Evolutionary conservation across 2,329 filamentous ascomycete species (phyloP).

Genomic region (Calonectria multiphialidica): DNA sequence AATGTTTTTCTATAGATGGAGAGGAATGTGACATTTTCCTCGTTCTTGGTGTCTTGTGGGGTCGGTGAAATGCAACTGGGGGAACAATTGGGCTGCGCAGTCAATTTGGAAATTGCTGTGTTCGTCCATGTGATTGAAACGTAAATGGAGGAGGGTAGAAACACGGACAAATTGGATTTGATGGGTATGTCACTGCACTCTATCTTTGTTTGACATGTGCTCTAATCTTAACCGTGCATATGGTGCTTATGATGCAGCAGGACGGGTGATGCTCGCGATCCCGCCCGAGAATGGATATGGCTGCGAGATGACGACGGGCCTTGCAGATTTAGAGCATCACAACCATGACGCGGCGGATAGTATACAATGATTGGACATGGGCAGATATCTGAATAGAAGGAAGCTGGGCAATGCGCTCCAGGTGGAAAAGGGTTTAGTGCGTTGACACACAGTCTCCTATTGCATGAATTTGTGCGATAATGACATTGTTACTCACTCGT

Average conservation of each 20-base stretch:
- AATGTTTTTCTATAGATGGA: constrained; percentile 33
- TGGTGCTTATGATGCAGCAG: neutral
- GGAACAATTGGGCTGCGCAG: neutral
- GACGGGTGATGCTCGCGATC: neutral
- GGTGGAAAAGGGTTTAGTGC: neutral
- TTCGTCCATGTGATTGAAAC: neutral
- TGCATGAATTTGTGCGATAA: neutral
- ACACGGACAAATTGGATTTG: neutral
- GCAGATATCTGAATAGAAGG: neutral
- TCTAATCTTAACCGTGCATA: constrained; percentile 1
- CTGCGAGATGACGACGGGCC: neutral
- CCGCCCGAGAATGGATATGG: neutral
- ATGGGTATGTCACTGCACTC: neutral
- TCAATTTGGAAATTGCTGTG: neutral
- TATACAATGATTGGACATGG: neutral
- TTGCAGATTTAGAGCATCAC: neutral
- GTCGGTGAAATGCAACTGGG: neutral
- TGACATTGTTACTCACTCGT: neutral
- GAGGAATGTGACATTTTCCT: constrained; percentile 17
- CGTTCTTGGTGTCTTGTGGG: neutral
- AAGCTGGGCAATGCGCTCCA: neutral
- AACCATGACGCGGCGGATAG: neutral
- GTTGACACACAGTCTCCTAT: neutral
- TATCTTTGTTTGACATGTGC: neutral
- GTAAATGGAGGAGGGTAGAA: neutral